Evolutionary conservation across 108 stramenopile genomes (phyloP), one percentile per base, ranked within the genome.

Genomic region (Nitzschia palea): DNA sequence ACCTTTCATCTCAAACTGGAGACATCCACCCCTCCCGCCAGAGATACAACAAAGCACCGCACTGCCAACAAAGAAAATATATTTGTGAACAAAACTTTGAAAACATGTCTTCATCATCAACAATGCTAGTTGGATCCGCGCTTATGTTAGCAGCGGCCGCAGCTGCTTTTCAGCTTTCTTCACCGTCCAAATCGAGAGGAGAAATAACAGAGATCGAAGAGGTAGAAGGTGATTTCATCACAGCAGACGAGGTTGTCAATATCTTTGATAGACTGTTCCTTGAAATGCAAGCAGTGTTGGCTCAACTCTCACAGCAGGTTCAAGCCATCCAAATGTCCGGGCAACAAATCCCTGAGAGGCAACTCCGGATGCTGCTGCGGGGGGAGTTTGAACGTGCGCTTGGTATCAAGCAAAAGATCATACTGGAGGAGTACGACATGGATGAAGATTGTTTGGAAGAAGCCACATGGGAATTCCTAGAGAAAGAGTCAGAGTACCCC

Each of bases 381-480:
- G 68, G 60, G 12, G 93, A 95, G 72, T 89, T 91, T 53, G 87
- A 90, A 18, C 83, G 93, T 43, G 90, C 88, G 23, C 62, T 94
- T 35, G 44, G 48, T 9, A 71, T 67, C 47, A 76, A 80, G 32
- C 88, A 91, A 62, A 82, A 58, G 22, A 47, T 72, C 29, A 76
- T 91, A 15, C 81, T 83, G 36, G 90, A 91, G 36, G 87, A 91
- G 28, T 80, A 80, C 68, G 87, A 88, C 63, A 85, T 95, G 48
- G 93, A 95, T 64, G 83, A 83, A 23, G 93, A 95, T 76, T 95
- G 93, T 60, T 62, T 91, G 55, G 84, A 91, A 71, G 93, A 95
- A 80, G 93, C 93, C 2, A 90, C 88, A 32, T 91, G 90, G 90
- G 93, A 95, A 59, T 89, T 90, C 40, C 57, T 91, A 50, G 77